Conservation (phyloP, 805 yeast species). For the Spathaspora girioi region DNA sequence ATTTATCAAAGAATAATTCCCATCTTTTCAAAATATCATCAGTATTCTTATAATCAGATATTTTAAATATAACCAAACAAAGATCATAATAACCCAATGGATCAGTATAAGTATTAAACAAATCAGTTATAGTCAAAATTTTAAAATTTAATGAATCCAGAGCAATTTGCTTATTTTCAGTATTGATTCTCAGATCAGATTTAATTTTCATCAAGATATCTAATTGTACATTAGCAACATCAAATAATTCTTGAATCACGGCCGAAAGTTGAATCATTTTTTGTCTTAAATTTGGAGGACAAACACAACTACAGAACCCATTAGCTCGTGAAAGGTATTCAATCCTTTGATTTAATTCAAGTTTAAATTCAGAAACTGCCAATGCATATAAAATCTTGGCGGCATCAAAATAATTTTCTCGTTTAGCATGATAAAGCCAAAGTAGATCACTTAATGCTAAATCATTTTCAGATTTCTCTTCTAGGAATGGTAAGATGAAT, state of each 20-base stretch:
- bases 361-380: constrained; percentile 68
- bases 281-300: constrained; percentile 74
- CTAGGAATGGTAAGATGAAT: constrained; percentile 71
- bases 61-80: constrained; percentile 71
- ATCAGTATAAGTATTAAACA: constrained; percentile 83
- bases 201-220: constrained; percentile 52
- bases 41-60: constrained; percentile 79
- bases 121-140: constrained; percentile 68
- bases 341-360: constrained; percentile 69
- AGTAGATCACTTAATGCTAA: constrained; percentile 75
- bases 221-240: constrained; percentile 82
- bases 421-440: constrained; percentile 86
- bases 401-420: constrained; percentile 76
- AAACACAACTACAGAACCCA: constrained; percentile 84
- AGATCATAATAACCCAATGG: constrained; percentile 85
- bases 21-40: constrained; percentile 82
- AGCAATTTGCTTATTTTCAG: constrained; percentile 49
- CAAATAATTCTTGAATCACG: constrained; percentile 73
- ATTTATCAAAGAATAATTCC: constrained; percentile 63
- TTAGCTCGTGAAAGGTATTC: constrained; percentile 89
- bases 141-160: constrained; percentile 54
- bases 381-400: constrained; percentile 70
- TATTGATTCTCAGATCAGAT: constrained; percentile 47
- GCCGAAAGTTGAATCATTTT: constrained; percentile 68
- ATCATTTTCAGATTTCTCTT: constrained; percentile 59